Evolutionary conservation across 1,284 basidiomycete genomes (phyloP).

Genomic region (Bondarzewia mesenterica): DNA sequence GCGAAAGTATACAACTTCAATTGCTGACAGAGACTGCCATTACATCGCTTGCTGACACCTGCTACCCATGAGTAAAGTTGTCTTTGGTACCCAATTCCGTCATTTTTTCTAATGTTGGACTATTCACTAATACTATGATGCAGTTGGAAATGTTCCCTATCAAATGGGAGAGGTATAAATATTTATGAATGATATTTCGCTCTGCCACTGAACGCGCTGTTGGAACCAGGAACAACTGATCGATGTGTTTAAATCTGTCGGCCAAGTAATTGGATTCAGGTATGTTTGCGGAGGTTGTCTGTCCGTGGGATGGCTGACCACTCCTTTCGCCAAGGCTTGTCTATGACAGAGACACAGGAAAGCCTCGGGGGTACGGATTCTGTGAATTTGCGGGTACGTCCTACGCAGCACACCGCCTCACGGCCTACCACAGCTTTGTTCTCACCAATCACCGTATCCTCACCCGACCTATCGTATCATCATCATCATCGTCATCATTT

Average conservation of each 20-base stretch:
- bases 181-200: background rate
- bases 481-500: conserved; percentile 10
- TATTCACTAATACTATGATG: background rate
- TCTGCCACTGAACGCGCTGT: background rate
- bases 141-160: conserved; percentile 83
- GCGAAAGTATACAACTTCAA: no score
- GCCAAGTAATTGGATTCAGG: conserved; percentile 85
- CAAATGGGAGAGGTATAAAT: conserved; percentile 67
- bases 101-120: background rate
- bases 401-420: background rate
- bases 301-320: conserved; percentile 2
- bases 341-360: conserved; percentile 92
- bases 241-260: conserved; percentile 80
- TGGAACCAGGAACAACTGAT: conserved; percentile 64
- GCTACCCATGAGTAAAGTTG: conserved; percentile 38
- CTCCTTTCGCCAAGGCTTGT: conserved; percentile 57
- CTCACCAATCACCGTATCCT: conserved; percentile 8
- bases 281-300: conserved; percentile 20
- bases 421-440: background rate
- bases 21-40: background rate
- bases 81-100: conserved; percentile 31
- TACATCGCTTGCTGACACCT: background rate
- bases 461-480: conserved; percentile 21
- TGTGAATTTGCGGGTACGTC: conserved; percentile 90
- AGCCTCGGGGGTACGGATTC: conserved; percentile 95